Base-by-base conservation (phyloP, 768 basidiomycete genomes). In the Termitomyces sp. region DNA sequence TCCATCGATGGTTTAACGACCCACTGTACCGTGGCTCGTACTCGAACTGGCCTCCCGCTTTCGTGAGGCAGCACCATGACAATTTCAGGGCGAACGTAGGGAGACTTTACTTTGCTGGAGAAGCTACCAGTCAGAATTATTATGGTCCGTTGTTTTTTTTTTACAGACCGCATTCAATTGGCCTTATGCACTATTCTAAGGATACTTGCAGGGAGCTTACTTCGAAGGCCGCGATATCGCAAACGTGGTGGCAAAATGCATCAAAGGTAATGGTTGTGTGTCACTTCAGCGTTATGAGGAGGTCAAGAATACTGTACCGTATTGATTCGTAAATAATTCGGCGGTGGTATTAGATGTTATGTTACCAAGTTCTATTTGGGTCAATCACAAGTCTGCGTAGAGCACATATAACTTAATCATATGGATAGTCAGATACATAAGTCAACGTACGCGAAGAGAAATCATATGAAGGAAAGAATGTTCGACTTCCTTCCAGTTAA, bases 41-140 rank as follows among this genome's bases (percentile, higher is more conserved):
- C 62, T 83, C 83, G 18, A 89, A 87, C 57, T 89, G 86, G 86
- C 87, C 86, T 0, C 76, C 88, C 0, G 76, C 82, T 5, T 87
- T 86, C 60, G 68, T 81, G 12, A 76, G 73, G 16, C 71, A 69
- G 7, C 83, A 86, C 49, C 77, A 82, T 22, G 71, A 79, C 27
- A 85, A 87, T 63, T 61, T 87, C 40, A 75, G 80, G 53, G 82
- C 83, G 8, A 83, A 81, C n/a, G 72, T 87, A 18, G 71, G 72
- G 4, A 72, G 76, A 9, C 72, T 88, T n/a, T 87, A 81, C 77
- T 88, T 87, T 60, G 80, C 85, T 0, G 86, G 85, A 5, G 86
- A 88, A 66, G 84, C 79, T 5, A 85, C 80, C 14, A 86, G 80
- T 55, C 70, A 75, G 55, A 73, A 80, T 59, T 82, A 83, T 69